phyloP scores from a whole-genome alignment of 495 filamentous ascomycete species.

The Trichoderma virens region DNA sequence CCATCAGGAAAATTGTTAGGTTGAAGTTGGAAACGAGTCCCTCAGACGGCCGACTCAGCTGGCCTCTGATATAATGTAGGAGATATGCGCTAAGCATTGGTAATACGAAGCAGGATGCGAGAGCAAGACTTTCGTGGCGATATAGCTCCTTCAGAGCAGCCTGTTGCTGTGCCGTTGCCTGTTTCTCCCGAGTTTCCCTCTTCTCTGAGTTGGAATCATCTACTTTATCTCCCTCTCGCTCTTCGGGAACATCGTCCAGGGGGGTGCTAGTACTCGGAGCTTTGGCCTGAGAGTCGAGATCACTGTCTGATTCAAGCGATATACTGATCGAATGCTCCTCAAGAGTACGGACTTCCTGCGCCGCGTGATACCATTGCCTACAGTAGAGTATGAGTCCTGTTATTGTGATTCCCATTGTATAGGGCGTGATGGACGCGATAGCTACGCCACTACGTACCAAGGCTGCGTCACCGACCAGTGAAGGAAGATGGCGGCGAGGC shows the following conservation, averaged over 20 bases:
- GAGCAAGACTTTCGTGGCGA: constrained; percentile 62
- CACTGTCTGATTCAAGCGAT: constrained; percentile 41
- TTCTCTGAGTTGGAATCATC: background rate
- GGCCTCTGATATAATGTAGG: constrained; percentile 63
- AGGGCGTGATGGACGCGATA: background rate
- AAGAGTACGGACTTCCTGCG: constrained; percentile 51
- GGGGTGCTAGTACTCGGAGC: constrained; percentile 8
- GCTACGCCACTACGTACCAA: constrained; percentile 53
- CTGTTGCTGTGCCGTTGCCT: constrained; percentile 17
- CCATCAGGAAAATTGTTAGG: constrained; percentile 86
- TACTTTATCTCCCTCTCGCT: constrained; percentile 18
- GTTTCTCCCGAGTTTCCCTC: background rate
- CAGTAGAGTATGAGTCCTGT: background rate
- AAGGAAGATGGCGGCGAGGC: constrained; percentile 73
- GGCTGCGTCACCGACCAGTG: constrained; percentile 90
- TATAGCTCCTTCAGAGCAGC: constrained; percentile 59
- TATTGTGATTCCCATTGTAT: background rate
- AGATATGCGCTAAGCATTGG: constrained; percentile 72
- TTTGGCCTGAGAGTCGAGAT: constrained; percentile 30
- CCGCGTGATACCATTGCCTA: constrained; percentile 86
- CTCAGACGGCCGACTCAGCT: constrained; percentile 75
- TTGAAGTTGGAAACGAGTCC: constrained; percentile 87
- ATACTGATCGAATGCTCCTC: constrained; percentile 39
- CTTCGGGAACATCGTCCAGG: constrained; percentile 35
- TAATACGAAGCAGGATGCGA: constrained; percentile 70